phyloP scores from a whole-genome alignment of 2,329 filamentous ascomycete genomes.

The Phyllosticta capitalensis region DNA sequence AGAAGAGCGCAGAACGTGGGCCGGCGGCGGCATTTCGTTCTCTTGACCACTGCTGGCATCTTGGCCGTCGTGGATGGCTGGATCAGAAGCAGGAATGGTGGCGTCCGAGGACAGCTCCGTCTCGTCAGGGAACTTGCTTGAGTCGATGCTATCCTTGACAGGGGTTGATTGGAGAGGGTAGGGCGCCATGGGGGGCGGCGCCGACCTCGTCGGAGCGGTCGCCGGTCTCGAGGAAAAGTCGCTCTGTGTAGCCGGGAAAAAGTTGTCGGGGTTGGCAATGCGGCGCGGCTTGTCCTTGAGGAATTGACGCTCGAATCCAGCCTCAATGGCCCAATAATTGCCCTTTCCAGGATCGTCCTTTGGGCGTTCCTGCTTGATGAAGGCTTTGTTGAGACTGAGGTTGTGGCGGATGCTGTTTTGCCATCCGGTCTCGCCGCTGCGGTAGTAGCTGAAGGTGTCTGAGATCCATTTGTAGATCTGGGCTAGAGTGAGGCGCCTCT shows the following conservation, averaged over 20 bases:
- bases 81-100: constrained; percentile 43
- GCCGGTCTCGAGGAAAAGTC: constrained; percentile 26
- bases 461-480: constrained; percentile 99
- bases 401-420: constrained; percentile 99
- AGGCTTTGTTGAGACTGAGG: constrained; percentile 91
- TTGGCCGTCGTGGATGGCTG: constrained; percentile 39
- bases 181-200: constrained; percentile 1
- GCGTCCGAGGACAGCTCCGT: constrained; percentile 42
- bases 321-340: constrained; percentile 90
- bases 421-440: constrained; percentile 77
- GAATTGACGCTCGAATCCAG: constrained; percentile 82
- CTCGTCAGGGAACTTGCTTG: constrained; percentile 42
- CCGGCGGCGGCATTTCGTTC: constrained; percentile 33
- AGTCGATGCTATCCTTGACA: constrained; percentile 37
- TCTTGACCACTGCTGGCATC: constrained; percentile 19
- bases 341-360: constrained; percentile 98
- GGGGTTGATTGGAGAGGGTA: constrained; percentile 8
- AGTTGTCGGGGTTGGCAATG: constrained; percentile 36
- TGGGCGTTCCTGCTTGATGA: constrained; percentile 87
- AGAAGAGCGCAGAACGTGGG: constrained; percentile 50
- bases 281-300: constrained; percentile 73
- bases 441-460: constrained; percentile 83
- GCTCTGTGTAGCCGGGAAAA: constrained; percentile 23
- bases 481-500: constrained; percentile 74
- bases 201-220: constrained; percentile 26